Evolutionary conservation across 345 rosid genomes (phyloP), one percentile per base, ranked within the genome.

Genomic region (Rhodomyrtus tomentosa): DNA sequence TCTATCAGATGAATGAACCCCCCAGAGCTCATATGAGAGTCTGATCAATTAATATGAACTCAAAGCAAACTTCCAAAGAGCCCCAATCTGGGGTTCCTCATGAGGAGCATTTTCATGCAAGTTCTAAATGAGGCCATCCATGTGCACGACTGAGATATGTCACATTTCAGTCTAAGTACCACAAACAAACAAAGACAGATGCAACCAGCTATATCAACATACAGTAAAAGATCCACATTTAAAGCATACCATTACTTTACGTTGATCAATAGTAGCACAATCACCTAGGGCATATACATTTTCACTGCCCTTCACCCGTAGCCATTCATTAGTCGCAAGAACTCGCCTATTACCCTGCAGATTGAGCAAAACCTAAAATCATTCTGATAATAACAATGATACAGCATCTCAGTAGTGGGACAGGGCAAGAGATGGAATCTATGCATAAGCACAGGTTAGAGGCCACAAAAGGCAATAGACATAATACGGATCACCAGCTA

Each of bases 201-300:
- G 38, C 13, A 32, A 18, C 76, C 76, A 68, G 22, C 76, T 42
- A 68, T 36, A 32, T 16, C 40, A 81, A 50, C 15, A 16, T 15
- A 81, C 0, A 9, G 36, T 18, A 68, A 68, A 68, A 68, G 45
- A 68, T 42, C 36, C 76, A 32, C 45, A 68, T 24, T 32, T 68
- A 68, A 68, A 82, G 85, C 92, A 82, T 82, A 97, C 98, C 99
- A 89, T 90, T 88, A 98, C 85, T 90, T 93, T 96, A 5, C 98
- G 99, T 86, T 98, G 99, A 90, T 91, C 90, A 55, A 96, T 93
- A 22, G 98, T 89, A 82, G 99, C 98, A 88, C 99, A 98, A 86
- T 98, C 99, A 83, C 99, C 99, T 80, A 96, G 91, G 86, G 96
- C 98, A 81, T 93, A 96, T 36, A 95, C 96, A 85, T 92, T 89